Evolutionary conservation across 1,139 yeast species (phyloP), one percentile per base, ranked within the genome.

Genomic region (Yamadazyma oceani): DNA sequence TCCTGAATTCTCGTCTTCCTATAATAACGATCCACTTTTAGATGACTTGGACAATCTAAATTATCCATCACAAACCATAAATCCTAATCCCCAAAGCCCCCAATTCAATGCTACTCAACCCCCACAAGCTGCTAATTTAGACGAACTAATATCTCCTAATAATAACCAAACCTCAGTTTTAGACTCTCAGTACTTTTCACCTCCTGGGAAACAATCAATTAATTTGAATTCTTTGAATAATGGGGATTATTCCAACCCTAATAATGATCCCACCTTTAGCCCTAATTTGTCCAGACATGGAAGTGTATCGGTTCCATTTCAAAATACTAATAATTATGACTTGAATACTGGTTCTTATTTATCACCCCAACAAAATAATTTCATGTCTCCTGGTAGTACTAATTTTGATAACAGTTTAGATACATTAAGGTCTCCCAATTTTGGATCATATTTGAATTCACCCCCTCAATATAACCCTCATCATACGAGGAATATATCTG

Each of bases 151-250:
- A 27, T 66, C 69, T 3, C 73, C 73, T 1, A 50, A 51, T 36
- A 52, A 52, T 36, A 45, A 41, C 16, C 44, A 50, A 35, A 43
- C 46, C 30, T 41, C 57, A 32, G 67, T 63, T 36, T 49, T 67
- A 34, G 66, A 62, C 36, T 63, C 73, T 5, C 73, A 67, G 42
- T 69, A 68, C 48, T 70, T 70, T 40, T 67, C 74, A 1, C 75
- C 75, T 3, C 62, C 69, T 5, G 56, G 52, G 13, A 58, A 51
- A 35, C 47, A 43, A 26, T 30, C 46, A 6, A 22, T 40, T 24
- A 40, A 42, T 35, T 23, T 40, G 11, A 36, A 36, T 19, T 26
- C 38, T 4, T 38, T 42, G 22, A 33, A 31, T 17, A 27, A 32
- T 13, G 15, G 12, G 12, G 11, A 11, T n/a, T 16, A 17, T 11